These are phyloP conservation scores for Penicillium sclerotiorum DNA, from an alignment of 2,329 filamentous ascomycete genomes.

Conservation along the genomic window DNA sequence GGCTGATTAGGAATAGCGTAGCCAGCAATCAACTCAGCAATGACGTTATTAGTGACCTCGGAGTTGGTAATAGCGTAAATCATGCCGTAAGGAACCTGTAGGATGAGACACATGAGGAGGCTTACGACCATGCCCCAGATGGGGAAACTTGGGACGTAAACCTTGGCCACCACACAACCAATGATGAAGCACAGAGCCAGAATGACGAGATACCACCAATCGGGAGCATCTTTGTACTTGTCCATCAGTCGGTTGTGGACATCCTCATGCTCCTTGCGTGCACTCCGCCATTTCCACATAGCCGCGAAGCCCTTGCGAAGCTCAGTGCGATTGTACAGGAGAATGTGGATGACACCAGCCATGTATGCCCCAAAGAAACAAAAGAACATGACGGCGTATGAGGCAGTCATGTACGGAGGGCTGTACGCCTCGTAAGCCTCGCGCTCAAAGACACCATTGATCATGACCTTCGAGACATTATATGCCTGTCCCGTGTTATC, in stretches of 20 bases:
- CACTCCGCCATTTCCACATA: conserved; percentile 42
- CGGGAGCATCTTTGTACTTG: conserved; percentile 53
- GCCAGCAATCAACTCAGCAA: conserved; percentile 59
- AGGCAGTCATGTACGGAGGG: conserved; percentile 55
- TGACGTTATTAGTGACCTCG: conserved; percentile 58
- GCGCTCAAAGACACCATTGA: conserved; percentile 49
- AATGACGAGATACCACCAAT: conserved; percentile 57
- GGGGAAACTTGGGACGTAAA: conserved; percentile 51
- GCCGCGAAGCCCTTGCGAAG: conserved; percentile 55
- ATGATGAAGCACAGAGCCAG: conserved; percentile 52
- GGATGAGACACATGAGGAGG: conserved; percentile 53
- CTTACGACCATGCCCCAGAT: conserved; percentile 57
- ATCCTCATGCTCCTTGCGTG: conserved; percentile 37
- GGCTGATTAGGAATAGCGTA: conserved; percentile 55
- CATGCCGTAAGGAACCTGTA: conserved; percentile 46
- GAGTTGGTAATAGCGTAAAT: conserved; percentile 49
- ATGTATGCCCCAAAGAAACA: conserved; percentile 61
- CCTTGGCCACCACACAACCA: conserved; percentile 52
- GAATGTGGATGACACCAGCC: conserved; percentile 54
- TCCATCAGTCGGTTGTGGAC: conserved; percentile 56
- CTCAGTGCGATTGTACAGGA: conserved; percentile 57
- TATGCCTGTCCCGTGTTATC: conserved; percentile 10
- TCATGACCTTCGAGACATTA: conserved; percentile 36
- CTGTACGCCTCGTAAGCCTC: conserved; percentile 55
- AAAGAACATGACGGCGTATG: conserved; percentile 56